A percentile compares a stretch with the other conserved stretches of the same genome.
These are phyloP conservation scores for Fimicolochytrium jonesii DNA, from an alignment of 192 early-diverging fungal genomes.

Conservation along the genomic window DNA sequence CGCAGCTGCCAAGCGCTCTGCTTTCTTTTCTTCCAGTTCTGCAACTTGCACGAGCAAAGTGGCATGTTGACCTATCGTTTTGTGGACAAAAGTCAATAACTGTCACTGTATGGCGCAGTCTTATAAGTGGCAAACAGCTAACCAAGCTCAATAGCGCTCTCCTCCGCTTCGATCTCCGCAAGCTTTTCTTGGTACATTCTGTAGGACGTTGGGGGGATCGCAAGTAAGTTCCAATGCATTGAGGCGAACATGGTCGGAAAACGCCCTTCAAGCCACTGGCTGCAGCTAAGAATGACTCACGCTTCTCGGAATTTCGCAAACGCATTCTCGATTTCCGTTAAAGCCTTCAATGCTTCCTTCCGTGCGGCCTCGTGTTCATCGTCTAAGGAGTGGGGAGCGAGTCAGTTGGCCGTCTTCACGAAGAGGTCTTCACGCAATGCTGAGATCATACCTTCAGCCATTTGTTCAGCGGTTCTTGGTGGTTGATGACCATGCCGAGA, in stretches of 20 bases:
- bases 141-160: conserved; percentile 10
- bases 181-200: conserved; percentile 27
- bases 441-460: too few species aligned
- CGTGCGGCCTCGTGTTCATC: conserved; percentile 17
- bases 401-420: too few species aligned
- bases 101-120: too few species aligned
- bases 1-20: conserved; percentile 2
- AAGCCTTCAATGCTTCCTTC: conserved; percentile 19
- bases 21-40: conserved; percentile 13
- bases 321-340: conserved; percentile 21
- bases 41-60: conserved; percentile 16
- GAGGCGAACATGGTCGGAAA: too few species aligned
- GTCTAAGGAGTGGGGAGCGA: too few species aligned
- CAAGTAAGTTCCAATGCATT: too few species aligned
- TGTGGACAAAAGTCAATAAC: neutral
- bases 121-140: too few species aligned
- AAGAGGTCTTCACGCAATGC: too few species aligned
- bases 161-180: conserved; percentile 14
- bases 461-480: too few species aligned
- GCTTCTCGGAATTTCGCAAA: conserved; percentile 23
- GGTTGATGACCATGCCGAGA: too few species aligned
- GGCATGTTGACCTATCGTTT: neutral
- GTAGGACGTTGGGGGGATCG: too few species aligned
- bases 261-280: too few species aligned
- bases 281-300: conserved; percentile 1